A percentile compares a stretch with the other conserved stretches of the same genome.
These are phyloP conservation scores for Citrullus colocynthis DNA, from an alignment of 306 rosid genomes.

Conservation along the genomic window DNA sequence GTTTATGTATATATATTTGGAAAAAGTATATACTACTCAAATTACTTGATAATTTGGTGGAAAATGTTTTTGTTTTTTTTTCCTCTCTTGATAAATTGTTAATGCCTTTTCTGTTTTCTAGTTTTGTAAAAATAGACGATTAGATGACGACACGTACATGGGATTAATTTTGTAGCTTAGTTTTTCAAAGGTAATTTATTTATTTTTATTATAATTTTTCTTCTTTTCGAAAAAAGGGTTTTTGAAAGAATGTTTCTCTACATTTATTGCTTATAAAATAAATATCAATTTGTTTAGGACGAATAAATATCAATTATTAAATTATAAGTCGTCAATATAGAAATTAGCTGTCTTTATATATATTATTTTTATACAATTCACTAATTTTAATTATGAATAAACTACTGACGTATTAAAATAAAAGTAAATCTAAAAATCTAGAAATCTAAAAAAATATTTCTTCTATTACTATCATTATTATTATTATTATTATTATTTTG, in stretches of 20 bases:
- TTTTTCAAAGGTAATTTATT: neutral
- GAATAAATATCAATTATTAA: neutral
- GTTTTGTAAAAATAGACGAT: neutral
- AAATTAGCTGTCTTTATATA: neutral
- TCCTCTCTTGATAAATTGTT: too few species aligned
- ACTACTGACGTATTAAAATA: neutral
- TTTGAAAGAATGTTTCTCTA: constrained; percentile 1
- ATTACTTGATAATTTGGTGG: neutral
- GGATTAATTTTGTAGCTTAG: neutral
- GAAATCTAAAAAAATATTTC: neutral
- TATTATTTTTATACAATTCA: neutral
- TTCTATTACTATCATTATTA: neutral
- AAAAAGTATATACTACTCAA: neutral
- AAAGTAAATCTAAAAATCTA: neutral
- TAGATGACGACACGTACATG: neutral
- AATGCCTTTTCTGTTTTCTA: neutral
- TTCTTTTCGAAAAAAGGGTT: neutral
- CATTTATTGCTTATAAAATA: neutral
- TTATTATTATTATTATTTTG: neutral
- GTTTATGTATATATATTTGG: too few species aligned
- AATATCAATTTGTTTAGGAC: neutral
- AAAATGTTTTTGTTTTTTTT: too few species aligned
- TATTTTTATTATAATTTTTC: neutral
- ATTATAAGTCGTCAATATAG: neutral
- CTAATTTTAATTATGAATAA: neutral